phyloP scores from a whole-genome alignment of 2,329 filamentous ascomycete species.

The Aspergillus puulaauensis region DNA sequence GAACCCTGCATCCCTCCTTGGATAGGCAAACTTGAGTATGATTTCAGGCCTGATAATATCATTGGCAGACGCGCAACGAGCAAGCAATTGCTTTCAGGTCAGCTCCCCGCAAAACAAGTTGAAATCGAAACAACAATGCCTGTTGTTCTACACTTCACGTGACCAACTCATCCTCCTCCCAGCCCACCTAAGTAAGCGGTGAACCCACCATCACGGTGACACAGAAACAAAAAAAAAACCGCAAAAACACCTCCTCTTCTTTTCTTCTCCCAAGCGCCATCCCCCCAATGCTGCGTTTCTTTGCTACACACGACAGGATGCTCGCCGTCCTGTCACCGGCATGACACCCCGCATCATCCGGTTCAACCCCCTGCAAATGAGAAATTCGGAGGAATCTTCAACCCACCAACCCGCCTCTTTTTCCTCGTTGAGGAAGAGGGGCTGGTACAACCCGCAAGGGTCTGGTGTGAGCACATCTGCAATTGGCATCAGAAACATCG shows the following conservation, averaged over 20 bases:
- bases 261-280: conserved; percentile 65
- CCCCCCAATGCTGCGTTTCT: conserved; percentile 94
- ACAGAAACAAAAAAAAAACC: conserved; percentile 11
- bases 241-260: conserved; percentile 22
- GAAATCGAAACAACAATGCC: neutral
- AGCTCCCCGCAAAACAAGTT: neutral
- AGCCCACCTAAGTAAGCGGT: conserved; percentile 15
- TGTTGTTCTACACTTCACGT: neutral
- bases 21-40: no score
- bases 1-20: no score
- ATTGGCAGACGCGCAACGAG: no score
- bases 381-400: conserved; percentile 99
- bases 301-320: conserved; percentile 75
- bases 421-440: conserved; percentile 13
- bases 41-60: no score
- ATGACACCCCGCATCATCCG: conserved; percentile 13
- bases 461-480: conserved; percentile 81
- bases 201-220: conserved; percentile 10
- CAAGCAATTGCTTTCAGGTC: no score
- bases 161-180: neutral
- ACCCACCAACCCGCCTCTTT: conserved; percentile 43
- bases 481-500: conserved; percentile 91
- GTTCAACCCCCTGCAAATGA: conserved; percentile 68
- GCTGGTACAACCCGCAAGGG: conserved; percentile 74
- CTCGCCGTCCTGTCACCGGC: conserved; percentile 23